Conservation (phyloP, 2,329 filamentous ascomycete species). For the Fusarium tuaranense region DNA sequence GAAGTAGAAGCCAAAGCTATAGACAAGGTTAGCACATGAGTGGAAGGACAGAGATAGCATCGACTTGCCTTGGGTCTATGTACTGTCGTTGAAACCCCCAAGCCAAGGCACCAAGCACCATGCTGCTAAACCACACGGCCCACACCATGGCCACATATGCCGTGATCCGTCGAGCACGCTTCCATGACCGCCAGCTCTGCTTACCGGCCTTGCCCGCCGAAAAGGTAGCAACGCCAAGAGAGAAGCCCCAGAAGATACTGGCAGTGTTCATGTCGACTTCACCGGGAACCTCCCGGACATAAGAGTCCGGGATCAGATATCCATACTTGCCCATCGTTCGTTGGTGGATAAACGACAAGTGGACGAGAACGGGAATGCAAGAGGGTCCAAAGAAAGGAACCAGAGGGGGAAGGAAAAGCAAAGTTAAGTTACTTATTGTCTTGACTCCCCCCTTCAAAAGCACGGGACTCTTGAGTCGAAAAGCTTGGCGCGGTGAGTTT, state of each 20-base stretch:
- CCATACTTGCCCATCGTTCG: conserved; percentile 36
- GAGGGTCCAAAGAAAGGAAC: background rate
- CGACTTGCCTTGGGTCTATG: conserved; percentile 37
- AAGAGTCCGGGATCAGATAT: conserved; percentile 38
- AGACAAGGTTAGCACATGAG: background rate
- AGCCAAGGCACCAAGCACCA: conserved; percentile 33
- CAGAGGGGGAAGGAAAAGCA: background rate
- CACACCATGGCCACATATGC: conserved; percentile 39
- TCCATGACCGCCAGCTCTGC: conserved; percentile 34
- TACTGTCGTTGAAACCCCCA: conserved; percentile 42
- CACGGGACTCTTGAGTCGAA: background rate
- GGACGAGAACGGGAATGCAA: background rate
- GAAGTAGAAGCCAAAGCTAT: conserved; percentile 41
- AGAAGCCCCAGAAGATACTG: conserved; percentile 44
- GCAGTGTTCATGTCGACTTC: conserved; percentile 39
- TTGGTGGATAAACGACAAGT: background rate
- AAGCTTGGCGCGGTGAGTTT: background rate
- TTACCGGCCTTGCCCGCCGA: conserved; percentile 11
- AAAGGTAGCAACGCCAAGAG: conserved; percentile 33
- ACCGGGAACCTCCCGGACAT: conserved; percentile 34
- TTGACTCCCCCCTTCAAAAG: background rate
- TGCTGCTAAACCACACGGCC: conserved; percentile 40
- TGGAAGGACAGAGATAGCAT: fast-evolving
- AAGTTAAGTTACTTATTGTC: background rate
- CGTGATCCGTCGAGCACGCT: conserved; percentile 17